Evolutionary conservation across 2,329 filamentous ascomycete species (phyloP).

Genomic region (Metarhizium robertsii): DNA sequence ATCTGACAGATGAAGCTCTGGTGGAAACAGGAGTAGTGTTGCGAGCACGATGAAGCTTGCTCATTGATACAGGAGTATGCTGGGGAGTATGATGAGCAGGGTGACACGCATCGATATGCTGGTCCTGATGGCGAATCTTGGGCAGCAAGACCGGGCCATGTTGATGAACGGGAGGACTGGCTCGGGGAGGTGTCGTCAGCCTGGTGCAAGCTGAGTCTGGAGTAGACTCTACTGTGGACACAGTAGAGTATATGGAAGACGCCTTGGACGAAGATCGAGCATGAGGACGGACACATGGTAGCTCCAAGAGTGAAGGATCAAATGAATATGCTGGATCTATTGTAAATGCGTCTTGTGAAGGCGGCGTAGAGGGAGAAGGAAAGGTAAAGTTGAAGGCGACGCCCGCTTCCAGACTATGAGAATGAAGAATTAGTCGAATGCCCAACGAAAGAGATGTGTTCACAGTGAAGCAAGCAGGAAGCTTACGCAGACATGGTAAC

Average conservation of each 20-base stretch:
- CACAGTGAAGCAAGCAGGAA: not conserved
- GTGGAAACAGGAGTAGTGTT: constrained; percentile 17
- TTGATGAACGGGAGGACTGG: constrained; percentile 62
- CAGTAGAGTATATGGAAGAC: constrained; percentile 51
- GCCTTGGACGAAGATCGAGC: constrained; percentile 55
- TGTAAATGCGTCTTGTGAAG: constrained; percentile 13
- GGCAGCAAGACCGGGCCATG: constrained; percentile 74
- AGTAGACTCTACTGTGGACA: constrained; percentile 48
- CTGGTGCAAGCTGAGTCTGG: constrained; percentile 59
- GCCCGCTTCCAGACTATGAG: constrained; percentile 48
- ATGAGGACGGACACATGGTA: constrained; percentile 45
- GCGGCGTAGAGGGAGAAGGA: constrained; percentile 23
- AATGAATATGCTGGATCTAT: constrained; percentile 35
- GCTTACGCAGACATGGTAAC: constrained; percentile 9
- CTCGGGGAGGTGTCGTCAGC: constrained; percentile 56
- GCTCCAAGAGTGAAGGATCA: constrained; percentile 46
- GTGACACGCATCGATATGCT: constrained; percentile 48
- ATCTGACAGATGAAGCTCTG: constrained; percentile 6
- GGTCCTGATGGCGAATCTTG: constrained; percentile 79
- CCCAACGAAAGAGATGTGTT: not conserved
- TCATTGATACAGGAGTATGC: constrained; percentile 1
- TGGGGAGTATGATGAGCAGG: constrained; percentile 8
- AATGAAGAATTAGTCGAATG: not conserved
- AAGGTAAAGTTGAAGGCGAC: constrained; percentile 54
- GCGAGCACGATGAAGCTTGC: not conserved